Conservation (phyloP, 140 eudicot genomes). For the Senecio squalidus region DNA sequence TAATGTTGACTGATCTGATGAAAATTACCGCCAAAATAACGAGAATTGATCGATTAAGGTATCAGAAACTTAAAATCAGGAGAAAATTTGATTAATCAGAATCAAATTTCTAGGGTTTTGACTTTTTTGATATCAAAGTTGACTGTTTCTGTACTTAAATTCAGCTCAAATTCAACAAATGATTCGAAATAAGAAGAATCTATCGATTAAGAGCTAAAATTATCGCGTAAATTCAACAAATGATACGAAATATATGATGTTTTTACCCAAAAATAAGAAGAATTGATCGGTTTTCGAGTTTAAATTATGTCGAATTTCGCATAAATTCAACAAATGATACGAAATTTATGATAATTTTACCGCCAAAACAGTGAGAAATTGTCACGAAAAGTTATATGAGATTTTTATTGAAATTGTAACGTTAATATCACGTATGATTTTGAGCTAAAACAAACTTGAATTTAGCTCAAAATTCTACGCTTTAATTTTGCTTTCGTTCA, state of each 20-base stretch:
- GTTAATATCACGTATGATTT: neutral
- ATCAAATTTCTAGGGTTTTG: neutral
- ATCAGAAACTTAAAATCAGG: no score
- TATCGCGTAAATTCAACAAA: neutral
- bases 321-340: neutral
- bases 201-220: no score
- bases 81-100: no score
- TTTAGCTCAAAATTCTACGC: no score
- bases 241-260: no score
- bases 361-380: neutral
- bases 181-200: no score
- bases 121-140: neutral
- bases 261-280: no score
- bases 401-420: neutral
- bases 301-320: neutral
- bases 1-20: neutral
- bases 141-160: neutral
- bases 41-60: neutral
- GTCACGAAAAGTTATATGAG: neutral
- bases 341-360: neutral
- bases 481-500: no score
- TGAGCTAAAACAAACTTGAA: no score
- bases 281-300: no score
- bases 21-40: neutral
- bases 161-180: neutral